Percentiles rank a stretch among this genome's conserved stretches.
These are phyloP conservation scores for Eragrostis curvula DNA, from an alignment of 176 grass and related monocot genomes.

Conservation along the genomic window DNA sequence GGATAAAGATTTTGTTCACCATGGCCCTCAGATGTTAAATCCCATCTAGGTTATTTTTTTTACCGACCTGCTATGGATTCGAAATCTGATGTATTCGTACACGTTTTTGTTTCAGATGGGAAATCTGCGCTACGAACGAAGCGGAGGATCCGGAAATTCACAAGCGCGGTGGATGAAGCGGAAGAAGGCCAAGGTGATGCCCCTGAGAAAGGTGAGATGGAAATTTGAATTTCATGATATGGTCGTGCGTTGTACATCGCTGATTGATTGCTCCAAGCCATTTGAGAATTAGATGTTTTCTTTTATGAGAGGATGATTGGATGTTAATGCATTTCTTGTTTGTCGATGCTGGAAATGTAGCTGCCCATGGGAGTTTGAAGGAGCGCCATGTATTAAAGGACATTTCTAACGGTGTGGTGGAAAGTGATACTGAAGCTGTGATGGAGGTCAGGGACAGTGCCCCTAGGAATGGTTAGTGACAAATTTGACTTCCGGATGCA, in stretches of 20 bases:
- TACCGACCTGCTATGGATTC: neutral
- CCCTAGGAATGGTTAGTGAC: neutral
- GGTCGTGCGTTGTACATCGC: neutral
- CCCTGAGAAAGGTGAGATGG: neutral
- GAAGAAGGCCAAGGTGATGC: neutral
- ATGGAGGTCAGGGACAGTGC: neutral
- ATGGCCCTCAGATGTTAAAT: neutral
- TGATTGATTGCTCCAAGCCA: neutral
- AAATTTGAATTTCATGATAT: neutral
- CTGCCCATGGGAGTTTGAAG: neutral
- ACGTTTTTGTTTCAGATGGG: conserved; percentile 1
- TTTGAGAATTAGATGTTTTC: neutral
- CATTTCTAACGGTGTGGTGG: neutral
- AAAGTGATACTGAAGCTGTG: neutral
- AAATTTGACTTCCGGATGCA: neutral
- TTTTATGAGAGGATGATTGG: neutral
- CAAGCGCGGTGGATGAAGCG: neutral
- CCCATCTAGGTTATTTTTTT: neutral
- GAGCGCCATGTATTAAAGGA: neutral
- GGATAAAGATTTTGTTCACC: neutral
- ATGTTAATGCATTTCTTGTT: neutral
- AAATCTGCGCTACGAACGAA: neutral
- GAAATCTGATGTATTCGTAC: neutral
- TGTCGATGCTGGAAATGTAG: neutral
- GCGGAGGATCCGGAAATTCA: neutral